These are phyloP conservation scores for Zymoseptoria crescenta DNA, from an alignment of 2,329 filamentous ascomycete genomes.

Conservation along the genomic window DNA sequence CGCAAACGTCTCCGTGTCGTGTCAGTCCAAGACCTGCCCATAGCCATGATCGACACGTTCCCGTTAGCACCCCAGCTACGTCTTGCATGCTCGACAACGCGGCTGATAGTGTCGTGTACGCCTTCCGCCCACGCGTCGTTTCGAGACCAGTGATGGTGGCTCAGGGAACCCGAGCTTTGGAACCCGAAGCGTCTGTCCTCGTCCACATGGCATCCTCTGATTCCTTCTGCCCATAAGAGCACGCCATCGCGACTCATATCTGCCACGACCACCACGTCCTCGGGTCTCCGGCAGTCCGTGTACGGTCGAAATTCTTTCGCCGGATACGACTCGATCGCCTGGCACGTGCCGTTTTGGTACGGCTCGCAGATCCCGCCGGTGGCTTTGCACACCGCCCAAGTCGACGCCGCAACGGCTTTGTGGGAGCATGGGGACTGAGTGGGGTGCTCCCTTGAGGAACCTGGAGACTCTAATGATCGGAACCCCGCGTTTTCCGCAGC, in stretches of 20 bases:
- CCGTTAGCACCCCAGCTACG: not conserved
- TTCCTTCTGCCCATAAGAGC: not conserved
- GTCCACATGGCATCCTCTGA: not conserved
- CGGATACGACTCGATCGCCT: not conserved
- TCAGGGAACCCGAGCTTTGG: not conserved
- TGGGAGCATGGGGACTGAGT: not conserved
- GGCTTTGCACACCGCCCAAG: not conserved
- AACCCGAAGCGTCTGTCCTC: not conserved
- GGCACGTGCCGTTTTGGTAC: not conserved
- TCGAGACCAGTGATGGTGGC: no score
- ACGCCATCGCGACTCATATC: not conserved
- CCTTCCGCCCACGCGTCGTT: no score
- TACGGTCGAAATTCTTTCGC: not conserved
- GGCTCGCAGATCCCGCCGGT: not conserved
- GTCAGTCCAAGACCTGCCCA: not conserved
- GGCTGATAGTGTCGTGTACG: not conserved
- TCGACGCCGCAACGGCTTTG: not conserved
- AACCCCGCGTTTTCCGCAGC: not conserved
- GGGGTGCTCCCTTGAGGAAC: not conserved
- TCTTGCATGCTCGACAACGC: not conserved
- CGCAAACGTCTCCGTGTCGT: not conserved
- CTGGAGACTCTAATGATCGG: not conserved
- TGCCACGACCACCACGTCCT: not conserved
- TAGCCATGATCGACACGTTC: not conserved
- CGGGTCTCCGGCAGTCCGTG: not conserved